Evolutionary conservation across 257 asterid species (phyloP), one percentile per base, ranked within the genome.

Genomic region (Lavandula angustifolia): DNA sequence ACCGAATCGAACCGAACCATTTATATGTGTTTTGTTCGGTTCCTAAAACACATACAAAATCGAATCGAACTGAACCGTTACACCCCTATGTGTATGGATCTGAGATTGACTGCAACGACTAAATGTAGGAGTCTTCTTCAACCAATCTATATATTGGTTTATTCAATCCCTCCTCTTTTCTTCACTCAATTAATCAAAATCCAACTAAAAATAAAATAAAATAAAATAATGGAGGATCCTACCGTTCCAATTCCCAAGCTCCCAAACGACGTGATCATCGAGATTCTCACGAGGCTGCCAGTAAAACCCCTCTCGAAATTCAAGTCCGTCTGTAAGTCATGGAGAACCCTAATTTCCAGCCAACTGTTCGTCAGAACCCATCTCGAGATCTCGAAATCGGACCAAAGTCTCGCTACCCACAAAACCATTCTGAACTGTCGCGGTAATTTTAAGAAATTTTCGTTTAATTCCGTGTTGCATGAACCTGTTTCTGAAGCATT

Each of bases 281-380:
- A 82, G 41, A 77, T 87, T 40, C 83, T 84, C 48, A 9, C 67
- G 17, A 73, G 85, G 69, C 79, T 85, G 31, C 85, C 92, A 0
- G 84, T 76, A 3, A 70, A 57, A 75, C 70, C 86, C 47, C 71
- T 87, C 63, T 10, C 63, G 65, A 83, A 33, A 69, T 77, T 79
- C 75, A 79, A 47, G 64, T 81, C 79, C 64, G 87, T 85, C 62
- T 79, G 82, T 62, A 87, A 66, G 66, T 72, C 78, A 43, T 87
- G 94, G 92, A 56, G 35, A 32, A 61, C 69, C 54, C 4, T 79
- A 52, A 72, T 87, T 18, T 79, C 83, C 63, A 69, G 74, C 77
- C 54, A 48, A 9, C 64, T 44, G 5, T 83, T 87, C 70, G 49
- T 58, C 67, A 66, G 70, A 38, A 10, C 72, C 75, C 87, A 81